Evolutionary conservation across 495 filamentous ascomycete species (phyloP).

Genomic region (Talaromyces wortmannii): DNA sequence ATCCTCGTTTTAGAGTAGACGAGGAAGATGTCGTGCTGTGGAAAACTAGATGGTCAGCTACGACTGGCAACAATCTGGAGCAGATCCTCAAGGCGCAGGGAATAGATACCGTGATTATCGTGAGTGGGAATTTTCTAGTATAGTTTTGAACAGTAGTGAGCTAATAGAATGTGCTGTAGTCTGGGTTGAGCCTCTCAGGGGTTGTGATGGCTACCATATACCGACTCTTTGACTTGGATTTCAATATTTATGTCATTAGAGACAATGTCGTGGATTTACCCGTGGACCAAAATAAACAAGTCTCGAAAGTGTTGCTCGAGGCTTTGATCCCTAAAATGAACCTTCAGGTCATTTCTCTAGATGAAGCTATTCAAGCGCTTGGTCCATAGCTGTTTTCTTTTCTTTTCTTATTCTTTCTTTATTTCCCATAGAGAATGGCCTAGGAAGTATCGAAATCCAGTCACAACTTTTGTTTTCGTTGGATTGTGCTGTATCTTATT

Average conservation of each 20-base stretch:
- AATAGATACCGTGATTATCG: constrained; percentile 36
- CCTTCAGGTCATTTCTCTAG: not conserved
- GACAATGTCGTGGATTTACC: constrained; percentile 36
- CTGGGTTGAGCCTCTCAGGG: constrained; percentile 32
- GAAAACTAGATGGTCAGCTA: constrained; percentile 37
- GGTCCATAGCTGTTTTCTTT: no score
- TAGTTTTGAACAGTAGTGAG: not conserved
- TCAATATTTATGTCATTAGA: constrained; percentile 33
- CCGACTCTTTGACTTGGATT: constrained; percentile 37
- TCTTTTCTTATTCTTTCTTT: no score
- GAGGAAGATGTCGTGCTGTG: constrained; percentile 28
- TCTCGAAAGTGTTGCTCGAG: constrained; percentile 17
- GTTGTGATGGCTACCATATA: constrained; percentile 37
- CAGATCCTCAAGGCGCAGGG: constrained; percentile 30
- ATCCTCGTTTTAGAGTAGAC: constrained; percentile 19
- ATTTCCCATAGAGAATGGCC: not conserved
- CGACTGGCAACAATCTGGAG: constrained; percentile 30
- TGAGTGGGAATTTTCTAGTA: constrained; percentile 8
- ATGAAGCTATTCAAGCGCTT: no score
- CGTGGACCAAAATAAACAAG: constrained; percentile 13
- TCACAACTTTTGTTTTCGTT: no score
- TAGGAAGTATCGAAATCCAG: not conserved
- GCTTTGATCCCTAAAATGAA: constrained; percentile 25
- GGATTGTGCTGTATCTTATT: not conserved
- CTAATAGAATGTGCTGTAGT: constrained; percentile 12